A percentile compares a stretch with the other conserved stretches of the same genome.
Conservation (phyloP, 768 basidiomycete species). For the Sarcodon aspratus region DNA sequence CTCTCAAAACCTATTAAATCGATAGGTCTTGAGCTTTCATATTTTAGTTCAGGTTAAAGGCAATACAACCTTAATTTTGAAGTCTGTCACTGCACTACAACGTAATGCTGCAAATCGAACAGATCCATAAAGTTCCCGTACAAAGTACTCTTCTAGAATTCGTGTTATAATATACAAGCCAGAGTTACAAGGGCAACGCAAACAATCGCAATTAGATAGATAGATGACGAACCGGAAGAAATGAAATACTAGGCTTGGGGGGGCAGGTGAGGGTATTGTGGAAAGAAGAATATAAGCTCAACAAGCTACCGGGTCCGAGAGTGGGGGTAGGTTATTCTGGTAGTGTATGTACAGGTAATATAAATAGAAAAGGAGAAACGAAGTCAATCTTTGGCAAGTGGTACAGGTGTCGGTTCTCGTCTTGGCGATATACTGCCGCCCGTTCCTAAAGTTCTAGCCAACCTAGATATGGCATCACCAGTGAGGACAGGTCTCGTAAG, state of each 20-base stretch:
- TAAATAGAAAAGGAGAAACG: neutral
- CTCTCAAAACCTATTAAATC: constrained; percentile 80
- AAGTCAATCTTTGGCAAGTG: constrained; percentile 4
- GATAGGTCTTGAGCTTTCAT: constrained; percentile 87
- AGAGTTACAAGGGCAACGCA: too few relatives aligned
- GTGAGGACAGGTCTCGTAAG: constrained; percentile 58
- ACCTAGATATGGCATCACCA: constrained; percentile 54
- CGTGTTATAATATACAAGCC: too few relatives aligned
- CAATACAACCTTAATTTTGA: neutral
- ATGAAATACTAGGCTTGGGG: too few relatives aligned
- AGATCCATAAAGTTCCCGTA: too few relatives aligned
- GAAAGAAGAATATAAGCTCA: constrained; percentile 3
- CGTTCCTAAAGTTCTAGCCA: constrained; percentile 51
- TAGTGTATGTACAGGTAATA: neutral
- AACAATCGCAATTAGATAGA: too few relatives aligned
- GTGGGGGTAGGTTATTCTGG: neutral
- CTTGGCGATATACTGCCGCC: constrained; percentile 4
- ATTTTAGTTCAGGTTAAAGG: constrained; percentile 61
- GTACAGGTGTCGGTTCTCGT: constrained; percentile 6
- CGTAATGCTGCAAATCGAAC: too few relatives aligned
- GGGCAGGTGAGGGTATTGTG: neutral
- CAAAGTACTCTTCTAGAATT: too few relatives aligned
- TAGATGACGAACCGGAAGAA: too few relatives aligned
- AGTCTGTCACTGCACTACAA: too few relatives aligned
- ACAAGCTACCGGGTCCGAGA: neutral